Conservation (phyloP, 495 filamentous ascomycete genomes). For the Niebla homalea region DNA sequence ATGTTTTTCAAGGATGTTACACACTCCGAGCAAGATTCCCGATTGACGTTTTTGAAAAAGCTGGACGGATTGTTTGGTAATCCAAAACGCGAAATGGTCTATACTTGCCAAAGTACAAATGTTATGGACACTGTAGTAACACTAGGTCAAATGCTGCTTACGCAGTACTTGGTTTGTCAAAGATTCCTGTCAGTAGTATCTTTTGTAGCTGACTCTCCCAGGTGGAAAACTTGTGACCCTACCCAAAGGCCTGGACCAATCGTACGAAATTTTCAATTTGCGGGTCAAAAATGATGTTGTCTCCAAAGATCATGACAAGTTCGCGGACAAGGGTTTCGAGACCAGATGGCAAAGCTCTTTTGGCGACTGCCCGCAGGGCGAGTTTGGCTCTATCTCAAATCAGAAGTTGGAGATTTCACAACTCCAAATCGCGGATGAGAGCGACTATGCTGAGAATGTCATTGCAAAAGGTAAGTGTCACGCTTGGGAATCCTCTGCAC, state of each 20-base stretch:
- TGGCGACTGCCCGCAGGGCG: constrained; percentile 3
- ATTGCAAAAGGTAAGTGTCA: neutral
- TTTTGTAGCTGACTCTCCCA: neutral
- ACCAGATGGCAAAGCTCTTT: constrained; percentile 1
- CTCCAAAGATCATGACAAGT: neutral
- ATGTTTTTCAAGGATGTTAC: neutral
- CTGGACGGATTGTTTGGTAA: constrained; percentile 7
- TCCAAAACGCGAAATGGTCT: neutral
- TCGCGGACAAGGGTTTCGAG: neutral
- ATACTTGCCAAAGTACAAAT: neutral
- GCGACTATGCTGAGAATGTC: neutral
- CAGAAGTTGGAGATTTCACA: neutral
- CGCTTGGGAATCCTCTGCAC: no score
- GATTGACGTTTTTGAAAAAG: constrained; percentile 16
- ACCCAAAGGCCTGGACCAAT: neutral
- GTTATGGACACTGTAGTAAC: neutral
- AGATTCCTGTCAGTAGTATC: neutral
- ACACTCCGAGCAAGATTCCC: constrained; percentile 2
- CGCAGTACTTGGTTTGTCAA: constrained; percentile 2
- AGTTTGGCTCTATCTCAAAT: constrained; percentile 7
- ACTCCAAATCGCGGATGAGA: neutral
- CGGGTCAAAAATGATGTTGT: constrained; percentile 3
- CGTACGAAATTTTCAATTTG: neutral
- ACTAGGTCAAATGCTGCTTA: neutral
- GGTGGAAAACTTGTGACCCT: neutral